Base-by-base conservation (phyloP, 306 rosid genomes). In the Quercus variabilis region DNA sequence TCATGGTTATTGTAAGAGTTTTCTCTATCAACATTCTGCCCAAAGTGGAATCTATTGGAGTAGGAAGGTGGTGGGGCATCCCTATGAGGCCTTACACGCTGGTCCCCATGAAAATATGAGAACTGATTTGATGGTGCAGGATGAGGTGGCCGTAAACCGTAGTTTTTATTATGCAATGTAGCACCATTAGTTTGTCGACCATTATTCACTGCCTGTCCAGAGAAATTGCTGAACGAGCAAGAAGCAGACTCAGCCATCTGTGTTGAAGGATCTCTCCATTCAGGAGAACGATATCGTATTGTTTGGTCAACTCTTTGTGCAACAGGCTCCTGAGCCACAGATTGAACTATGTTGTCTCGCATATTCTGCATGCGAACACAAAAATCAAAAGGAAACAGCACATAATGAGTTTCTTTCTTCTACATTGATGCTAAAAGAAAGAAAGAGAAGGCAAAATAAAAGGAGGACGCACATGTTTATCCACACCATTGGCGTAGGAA, bases 101-200 rank as follows among this genome's bases (percentile, higher is more conserved):
- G 93, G 21, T 94, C 95, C 64, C 85, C 93, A 5, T 78, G 83
- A 83, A 87, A 97, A 87, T 89, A 90, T 76, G 93, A 88, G 82
- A 91, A 92, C 78, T 94, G 99, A 88, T 84, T 84, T 20, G 89
- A 86, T 3, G 97, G 93, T 59, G 92, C 87, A 69, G 88, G 93
- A 52, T 85, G 87, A 75, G 96, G 98, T 13, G 98, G 97, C 56
- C 88, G 74, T 55, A 91, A 84, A 69, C 93, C 76, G 83, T 89
- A 91, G 52, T 84, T 89, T 74, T 88, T 89, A 79, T 80, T 83
- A 26, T 83, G 91, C 83, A 85, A 74, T 73, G 80, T 55, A 65
- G 69, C 71, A 74, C 88, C 86, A 68, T 90, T 91, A 54, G 81
- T 75, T 67, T 86, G 92, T 38, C 20, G 81, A 83, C 71, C 85